Evolutionary conservation across 345 rosid species (phyloP), one percentile per base, ranked within the genome.

Genomic region (Eucalyptus regnans): DNA sequence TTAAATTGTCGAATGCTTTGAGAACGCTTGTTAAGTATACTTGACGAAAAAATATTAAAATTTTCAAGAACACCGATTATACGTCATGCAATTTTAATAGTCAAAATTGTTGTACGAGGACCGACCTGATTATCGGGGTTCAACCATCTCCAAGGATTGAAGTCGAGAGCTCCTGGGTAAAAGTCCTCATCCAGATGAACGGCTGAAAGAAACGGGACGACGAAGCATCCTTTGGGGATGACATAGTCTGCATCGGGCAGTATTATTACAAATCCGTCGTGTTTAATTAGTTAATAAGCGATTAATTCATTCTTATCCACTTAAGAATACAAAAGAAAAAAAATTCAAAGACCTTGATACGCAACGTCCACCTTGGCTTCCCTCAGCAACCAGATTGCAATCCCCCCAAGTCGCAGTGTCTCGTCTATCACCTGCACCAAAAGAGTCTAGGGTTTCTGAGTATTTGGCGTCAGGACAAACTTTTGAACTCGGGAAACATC

Each of bases 101-200:
- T 41, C 8, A 16, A n/a, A n/a, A 14, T n/a, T 29, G 16, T 27
- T 29, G 48, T 27, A 29, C 5, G 51, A 87, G 66, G 80, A 87
- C 89, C 81, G 49, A 95, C 98, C 94, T 96, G 92, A 90, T 95
- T 95, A 89, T 95, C 92, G 62, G 95, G 94, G 51, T 95, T 96
- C 92, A 94, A 93, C 99, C 99, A 97, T 89, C 99, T 93, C 99
- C 98, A 95, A 17, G 99, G 99, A 91, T 95, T 89, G 89, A 97
- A 97, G 86, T 90, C 90, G 51, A 88, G 90, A 80, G 97, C 94
- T 86, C 86, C 96, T 23, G 91, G 90, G 88, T 97, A 95, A 58
- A 93, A 43, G 81, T 91, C 91, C 87, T 95, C 97, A 52, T 96
- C 98, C 93, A 97, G 84, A 89, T 96, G 98, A 85, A 97, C 96